Conservation (phyloP, 1,284 basidiomycete genomes). For the Ceratobasidium sp. region DNA sequence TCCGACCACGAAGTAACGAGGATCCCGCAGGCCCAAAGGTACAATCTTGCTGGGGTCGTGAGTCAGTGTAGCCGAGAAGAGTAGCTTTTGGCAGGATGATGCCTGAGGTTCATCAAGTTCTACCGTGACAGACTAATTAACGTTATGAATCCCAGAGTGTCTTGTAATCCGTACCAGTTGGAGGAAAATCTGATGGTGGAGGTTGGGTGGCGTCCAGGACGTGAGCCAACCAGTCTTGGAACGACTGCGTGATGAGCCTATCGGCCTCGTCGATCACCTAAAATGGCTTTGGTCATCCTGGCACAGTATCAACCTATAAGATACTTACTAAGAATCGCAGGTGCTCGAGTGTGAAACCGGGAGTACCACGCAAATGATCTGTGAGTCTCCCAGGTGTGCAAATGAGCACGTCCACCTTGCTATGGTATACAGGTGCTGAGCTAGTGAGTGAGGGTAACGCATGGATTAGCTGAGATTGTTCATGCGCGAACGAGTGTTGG, state of each 20-base stretch:
- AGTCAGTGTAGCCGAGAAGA: conserved; percentile 97
- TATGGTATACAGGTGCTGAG: conserved; percentile 57
- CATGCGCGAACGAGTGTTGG: conserved; percentile 84
- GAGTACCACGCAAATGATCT: conserved; percentile 89
- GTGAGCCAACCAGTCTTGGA: conserved; percentile 92
- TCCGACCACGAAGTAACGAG: conserved; percentile 89
- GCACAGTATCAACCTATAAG: background rate
- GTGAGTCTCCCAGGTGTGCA: conserved; percentile 96
- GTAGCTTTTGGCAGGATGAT: conserved; percentile 88
- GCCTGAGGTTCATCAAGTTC: conserved; percentile 66
- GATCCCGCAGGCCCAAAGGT: conserved; percentile 79
- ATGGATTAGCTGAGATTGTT: conserved; percentile 74
- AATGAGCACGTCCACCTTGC: conserved; percentile 92
- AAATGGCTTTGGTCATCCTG: background rate
- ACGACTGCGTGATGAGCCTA: conserved; percentile 91
- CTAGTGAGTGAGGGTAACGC: conserved; percentile 19
- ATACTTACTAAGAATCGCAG: conserved; percentile 83
- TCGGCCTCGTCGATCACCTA: conserved; percentile 99
- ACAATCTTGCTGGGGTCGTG: conserved; percentile 93
- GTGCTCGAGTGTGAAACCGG: conserved; percentile 92
- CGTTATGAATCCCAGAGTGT: background rate
- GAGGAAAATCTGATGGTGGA: conserved; percentile 51
- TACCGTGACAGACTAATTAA: conserved; percentile 44
- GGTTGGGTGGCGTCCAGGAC: conserved; percentile 78
- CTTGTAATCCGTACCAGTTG: conserved; percentile 42